Evolutionary conservation across 169 alveolate species (phyloP).

Genomic region (Cryptosporidium parvum): DNA sequence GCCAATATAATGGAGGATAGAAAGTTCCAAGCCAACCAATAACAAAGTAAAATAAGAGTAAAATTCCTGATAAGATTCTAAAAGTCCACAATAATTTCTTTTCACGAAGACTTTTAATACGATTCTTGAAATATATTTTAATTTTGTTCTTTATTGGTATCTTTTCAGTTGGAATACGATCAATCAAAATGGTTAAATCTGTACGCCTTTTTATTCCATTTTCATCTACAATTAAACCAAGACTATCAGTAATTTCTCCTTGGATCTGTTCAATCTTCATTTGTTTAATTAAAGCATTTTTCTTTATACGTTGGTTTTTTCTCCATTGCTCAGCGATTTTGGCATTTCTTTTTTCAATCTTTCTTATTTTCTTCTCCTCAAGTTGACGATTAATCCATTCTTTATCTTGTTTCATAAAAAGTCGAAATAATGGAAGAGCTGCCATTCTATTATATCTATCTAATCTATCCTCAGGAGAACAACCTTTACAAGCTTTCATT

Average conservation of each 20-base stretch:
- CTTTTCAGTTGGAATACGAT: constrained; percentile 50
- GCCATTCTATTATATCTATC: constrained; percentile 76
- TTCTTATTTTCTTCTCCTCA: constrained; percentile 64
- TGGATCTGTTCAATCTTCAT: constrained; percentile 39
- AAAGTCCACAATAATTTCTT: constrained; percentile 64
- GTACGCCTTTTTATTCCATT: constrained; percentile 60
- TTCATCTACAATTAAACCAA: constrained; percentile 51
- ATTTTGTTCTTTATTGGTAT: constrained; percentile 16
- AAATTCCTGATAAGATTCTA: constrained; percentile 48
- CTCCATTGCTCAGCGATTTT: constrained; percentile 75
- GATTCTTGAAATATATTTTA: constrained; percentile 13
- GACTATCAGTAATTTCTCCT: constrained; percentile 47
- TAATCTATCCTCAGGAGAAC: constrained; percentile 72
- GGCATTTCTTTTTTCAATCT: constrained; percentile 63
- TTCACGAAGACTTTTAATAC: constrained; percentile 41
- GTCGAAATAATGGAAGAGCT: constrained; percentile 60
- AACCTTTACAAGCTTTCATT: constrained; percentile 62
- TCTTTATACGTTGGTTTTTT: constrained; percentile 52
- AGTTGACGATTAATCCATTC: constrained; percentile 66
- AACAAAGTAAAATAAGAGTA: constrained; percentile 48
- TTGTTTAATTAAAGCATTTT: constrained; percentile 59
- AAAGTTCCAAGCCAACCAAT: constrained; percentile 45
- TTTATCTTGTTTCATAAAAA: constrained; percentile 74
- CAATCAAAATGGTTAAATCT: constrained; percentile 50
- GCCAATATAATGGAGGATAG: constrained; percentile 75